Base-by-base conservation (phyloP, 2,329 filamentous ascomycete species). In the Aspergillus piperis region DNA sequence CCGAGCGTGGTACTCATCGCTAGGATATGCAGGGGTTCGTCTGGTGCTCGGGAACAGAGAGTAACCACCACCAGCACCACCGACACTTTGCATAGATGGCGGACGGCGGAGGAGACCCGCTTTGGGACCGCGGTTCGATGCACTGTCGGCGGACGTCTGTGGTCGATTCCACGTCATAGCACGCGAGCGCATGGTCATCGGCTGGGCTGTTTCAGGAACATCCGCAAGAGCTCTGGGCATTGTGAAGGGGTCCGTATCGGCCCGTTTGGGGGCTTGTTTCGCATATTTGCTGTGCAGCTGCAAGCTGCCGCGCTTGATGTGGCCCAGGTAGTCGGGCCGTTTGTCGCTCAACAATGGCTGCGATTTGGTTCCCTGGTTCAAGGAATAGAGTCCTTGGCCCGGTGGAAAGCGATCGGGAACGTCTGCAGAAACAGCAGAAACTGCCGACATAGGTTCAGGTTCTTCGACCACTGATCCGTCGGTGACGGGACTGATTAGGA, bases 401-500 rank as follows among this genome's bases (percentile, higher is more conserved):
- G 32, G 21, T 50, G 53, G 30, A 39, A 50, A 57, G 51, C 44
- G 39, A 58, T 56, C 39, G 48, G 54, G 47, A 39, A 60, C 38
- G 52, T 47, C 51, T 19, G 19, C 27, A 47, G 55, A 58, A n/a
- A 59, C 17, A 7, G 47, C 49, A 47, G 55, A 58, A n/a, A 59
- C 11, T n/a, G 47, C 49, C 21, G 54, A 59, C 42, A 57, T 56
- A 10, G 52, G 51, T 49, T 42, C 52, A 38, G 56, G 57, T 58
- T 58, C 65, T 38, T n/a, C 61, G 51, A 39, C 21, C 23, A 54
- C 39, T 15, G 53, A 41, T 7, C 53, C 38, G 42, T 64, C 60
- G 11, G 66, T 54, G 17, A 68, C 61, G 8, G 73, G 67, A 32
- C 70, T 73, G 59, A 76, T 75, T 56, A 71, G 65, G 38, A 76